Percentiles rank a stretch among this genome's conserved stretches.
phyloP scores from a whole-genome alignment of 768 basidiomycete species.

The Tulasnella sp. region DNA sequence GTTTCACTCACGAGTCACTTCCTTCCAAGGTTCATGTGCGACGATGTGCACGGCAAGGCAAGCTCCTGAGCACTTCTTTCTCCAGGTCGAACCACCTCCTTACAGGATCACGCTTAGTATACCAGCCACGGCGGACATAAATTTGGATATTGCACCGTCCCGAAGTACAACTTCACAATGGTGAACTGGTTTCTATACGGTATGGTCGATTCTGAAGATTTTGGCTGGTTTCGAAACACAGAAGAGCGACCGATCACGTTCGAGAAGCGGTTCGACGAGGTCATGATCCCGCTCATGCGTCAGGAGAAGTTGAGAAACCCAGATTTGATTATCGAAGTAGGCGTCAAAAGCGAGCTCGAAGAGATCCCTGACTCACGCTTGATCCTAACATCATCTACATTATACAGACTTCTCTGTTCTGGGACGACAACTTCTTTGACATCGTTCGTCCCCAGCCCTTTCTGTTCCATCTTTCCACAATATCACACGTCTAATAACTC shows the following conservation, averaged over 20 bases:
- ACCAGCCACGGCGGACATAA: background rate
- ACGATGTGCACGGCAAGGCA: background rate
- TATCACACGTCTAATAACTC: no score
- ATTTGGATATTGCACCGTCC: background rate
- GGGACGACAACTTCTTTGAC: conserved; percentile 1
- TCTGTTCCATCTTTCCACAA: background rate
- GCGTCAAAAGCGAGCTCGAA: no score
- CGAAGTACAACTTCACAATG: background rate
- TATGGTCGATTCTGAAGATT: conserved; percentile 1
- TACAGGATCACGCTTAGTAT: background rate
- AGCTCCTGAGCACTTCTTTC: background rate
- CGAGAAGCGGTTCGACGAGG: background rate
- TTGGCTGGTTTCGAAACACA: background rate
- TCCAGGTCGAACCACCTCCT: background rate
- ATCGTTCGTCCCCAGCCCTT: background rate
- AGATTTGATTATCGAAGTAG: conserved; percentile 1
- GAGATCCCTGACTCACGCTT: no score
- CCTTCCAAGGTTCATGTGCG: background rate
- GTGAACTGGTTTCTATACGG: conserved; percentile 8
- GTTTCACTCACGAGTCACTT: background rate
- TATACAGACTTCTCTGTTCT: background rate
- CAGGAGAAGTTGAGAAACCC: background rate
- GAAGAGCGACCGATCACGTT: background rate
- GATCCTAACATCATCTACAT: background rate
- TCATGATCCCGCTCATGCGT: conserved; percentile 1